phyloP scores from a whole-genome alignment of 345 rosid species.

The Clarkia xantiana region DNA sequence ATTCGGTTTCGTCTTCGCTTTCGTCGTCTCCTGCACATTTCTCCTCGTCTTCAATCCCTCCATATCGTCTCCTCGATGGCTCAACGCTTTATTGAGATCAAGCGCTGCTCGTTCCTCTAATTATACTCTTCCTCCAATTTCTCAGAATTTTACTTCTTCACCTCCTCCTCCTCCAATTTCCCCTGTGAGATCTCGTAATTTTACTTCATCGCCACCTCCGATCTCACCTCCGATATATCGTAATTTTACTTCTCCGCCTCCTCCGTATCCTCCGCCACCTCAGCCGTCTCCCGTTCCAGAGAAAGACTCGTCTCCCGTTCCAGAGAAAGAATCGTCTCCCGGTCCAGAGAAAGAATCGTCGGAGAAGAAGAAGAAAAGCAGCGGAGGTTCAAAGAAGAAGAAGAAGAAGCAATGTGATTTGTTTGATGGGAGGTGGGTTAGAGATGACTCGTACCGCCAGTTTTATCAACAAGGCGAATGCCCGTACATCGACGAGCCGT shows the following conservation, averaged over 20 bases:
- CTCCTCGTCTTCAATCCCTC: conserved; percentile 8
- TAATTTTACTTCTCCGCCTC: no score
- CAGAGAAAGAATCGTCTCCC: not conserved
- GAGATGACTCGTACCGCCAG: conserved; percentile 22
- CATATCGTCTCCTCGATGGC: conserved; percentile 9
- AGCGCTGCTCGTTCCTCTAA: not conserved
- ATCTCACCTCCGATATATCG: not conserved
- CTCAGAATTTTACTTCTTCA: no score
- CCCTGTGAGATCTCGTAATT: not conserved
- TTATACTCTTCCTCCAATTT: not conserved
- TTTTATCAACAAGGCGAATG: conserved; percentile 27
- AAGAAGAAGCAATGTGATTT: conserved; percentile 15
- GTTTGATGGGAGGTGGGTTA: conserved; percentile 35
- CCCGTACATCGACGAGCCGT: conserved; percentile 30
- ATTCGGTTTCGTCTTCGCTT: conserved; percentile 2
- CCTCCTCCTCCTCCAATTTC: no score
- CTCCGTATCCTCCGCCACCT: no score
- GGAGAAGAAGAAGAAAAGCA: conserved; percentile 1
- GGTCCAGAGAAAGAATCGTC: not conserved
- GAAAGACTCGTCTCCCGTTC: no score
- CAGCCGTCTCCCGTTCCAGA: not conserved
- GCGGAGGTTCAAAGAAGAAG: conserved; percentile 5
- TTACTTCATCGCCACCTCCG: no score
- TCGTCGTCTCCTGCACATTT: conserved; percentile 12
- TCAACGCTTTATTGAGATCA: conserved; percentile 7